These are phyloP conservation scores for Herpetospermum pedunculosum DNA, from an alignment of 306 rosid genomes.

Conservation along the genomic window DNA sequence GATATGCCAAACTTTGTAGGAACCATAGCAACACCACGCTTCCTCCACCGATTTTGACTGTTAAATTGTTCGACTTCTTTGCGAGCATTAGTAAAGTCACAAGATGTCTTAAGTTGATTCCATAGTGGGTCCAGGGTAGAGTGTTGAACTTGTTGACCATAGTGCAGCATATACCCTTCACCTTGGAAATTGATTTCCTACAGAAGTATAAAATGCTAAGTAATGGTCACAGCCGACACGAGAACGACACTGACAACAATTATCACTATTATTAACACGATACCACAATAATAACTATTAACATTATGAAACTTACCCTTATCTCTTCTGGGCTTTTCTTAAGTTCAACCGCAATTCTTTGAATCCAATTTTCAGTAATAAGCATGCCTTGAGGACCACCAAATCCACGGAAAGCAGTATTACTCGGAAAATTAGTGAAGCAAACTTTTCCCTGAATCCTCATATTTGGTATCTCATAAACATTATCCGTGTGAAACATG, in stretches of 20 bases:
- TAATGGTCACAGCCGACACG: background rate
- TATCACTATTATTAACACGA: constrained; percentile 10
- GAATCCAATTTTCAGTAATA: constrained; percentile 88
- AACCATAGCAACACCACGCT: constrained; percentile 86
- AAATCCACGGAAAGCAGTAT: constrained; percentile 96
- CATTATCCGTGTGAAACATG: constrained; percentile 89
- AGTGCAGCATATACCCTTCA: constrained; percentile 70
- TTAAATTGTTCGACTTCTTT: constrained; percentile 59
- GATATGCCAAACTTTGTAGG: constrained; percentile 95
- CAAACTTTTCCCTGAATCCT: constrained; percentile 72
- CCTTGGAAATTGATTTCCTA: constrained; percentile 90
- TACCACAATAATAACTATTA: background rate
- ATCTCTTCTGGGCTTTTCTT: constrained; percentile 76
- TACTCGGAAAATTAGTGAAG: constrained; percentile 74
- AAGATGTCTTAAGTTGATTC: constrained; percentile 66
- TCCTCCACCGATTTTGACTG: constrained; percentile 63
- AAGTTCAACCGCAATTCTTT: constrained; percentile 70
- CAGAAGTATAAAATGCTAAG: constrained; percentile 12
- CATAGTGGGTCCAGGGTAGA: constrained; percentile 63
- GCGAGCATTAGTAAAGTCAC: constrained; percentile 50
- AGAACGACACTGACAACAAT: constrained; percentile 10
- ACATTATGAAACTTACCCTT: constrained; percentile 37
- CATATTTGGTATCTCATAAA: constrained; percentile 89
- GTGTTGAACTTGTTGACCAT: constrained; percentile 65
- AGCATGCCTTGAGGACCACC: constrained; percentile 99